A percentile compares a stretch with the other conserved stretches of the same genome.
Conservation (phyloP, 768 basidiomycete genomes). For the Calocybe indica region DNA sequence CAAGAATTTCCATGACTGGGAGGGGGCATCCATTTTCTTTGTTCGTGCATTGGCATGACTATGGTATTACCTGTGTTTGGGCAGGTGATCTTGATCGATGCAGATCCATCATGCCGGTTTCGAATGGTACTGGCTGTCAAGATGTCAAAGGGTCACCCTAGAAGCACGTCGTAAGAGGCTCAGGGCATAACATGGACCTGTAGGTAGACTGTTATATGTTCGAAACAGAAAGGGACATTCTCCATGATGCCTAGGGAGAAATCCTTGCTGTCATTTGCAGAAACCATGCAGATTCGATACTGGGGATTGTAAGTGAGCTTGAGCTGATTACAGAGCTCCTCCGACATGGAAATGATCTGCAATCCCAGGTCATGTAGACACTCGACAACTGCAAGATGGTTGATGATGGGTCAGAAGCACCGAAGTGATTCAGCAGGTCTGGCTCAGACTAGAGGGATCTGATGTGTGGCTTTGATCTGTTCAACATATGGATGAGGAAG, state of each 20-base stretch:
- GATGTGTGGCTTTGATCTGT: no score
- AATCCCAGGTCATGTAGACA: background rate
- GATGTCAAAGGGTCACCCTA: slow-evolving; percentile 16
- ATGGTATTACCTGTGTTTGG: slow-evolving; percentile 15
- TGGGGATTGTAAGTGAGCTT: background rate
- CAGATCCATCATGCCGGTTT: slow-evolving; percentile 9
- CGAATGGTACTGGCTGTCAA: slow-evolving; percentile 8
- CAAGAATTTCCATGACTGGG: slow-evolving; percentile 7
- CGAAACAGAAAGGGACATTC: slow-evolving; percentile 10
- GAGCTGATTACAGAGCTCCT: background rate
- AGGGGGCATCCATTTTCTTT: slow-evolving; percentile 4
- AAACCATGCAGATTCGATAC: background rate
- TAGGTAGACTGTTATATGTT: slow-evolving; percentile 8
- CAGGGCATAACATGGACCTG: slow-evolving; percentile 7
- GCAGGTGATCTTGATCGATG: slow-evolving; percentile 12
- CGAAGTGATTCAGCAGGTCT: no score
- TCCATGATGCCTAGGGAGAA: slow-evolving; percentile 2
- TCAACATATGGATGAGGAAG: no score
- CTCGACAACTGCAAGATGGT: background rate
- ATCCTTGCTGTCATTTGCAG: background rate
- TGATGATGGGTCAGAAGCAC: background rate
- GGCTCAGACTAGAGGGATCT: no score
- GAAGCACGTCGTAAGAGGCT: slow-evolving; percentile 3
- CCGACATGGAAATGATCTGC: background rate
- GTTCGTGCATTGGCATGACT: no score